These are phyloP conservation scores for Verticillium tricorpus DNA, from an alignment of 2,329 filamentous ascomycete species.

Conservation along the genomic window DNA sequence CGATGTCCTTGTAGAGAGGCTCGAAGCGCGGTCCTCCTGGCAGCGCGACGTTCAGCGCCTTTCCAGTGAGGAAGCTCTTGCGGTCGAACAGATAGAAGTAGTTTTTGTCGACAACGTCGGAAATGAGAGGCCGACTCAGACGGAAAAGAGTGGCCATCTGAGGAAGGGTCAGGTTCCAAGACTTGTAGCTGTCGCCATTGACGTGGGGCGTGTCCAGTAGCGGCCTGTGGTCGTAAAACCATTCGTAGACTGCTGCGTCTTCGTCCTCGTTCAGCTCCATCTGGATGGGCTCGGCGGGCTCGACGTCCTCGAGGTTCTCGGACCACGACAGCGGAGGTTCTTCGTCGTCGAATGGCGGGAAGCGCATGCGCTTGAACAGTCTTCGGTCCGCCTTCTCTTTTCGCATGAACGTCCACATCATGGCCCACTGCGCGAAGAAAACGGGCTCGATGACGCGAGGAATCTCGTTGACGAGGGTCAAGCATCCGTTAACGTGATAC, in stretches of 20 bases:
- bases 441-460: conserved; percentile 96
- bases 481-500: conserved; percentile 95
- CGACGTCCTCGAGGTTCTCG: conserved; percentile 97
- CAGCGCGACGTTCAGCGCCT: conserved; percentile 93
- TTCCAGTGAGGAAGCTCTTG: conserved; percentile 91
- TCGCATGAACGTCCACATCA: conserved; percentile 99
- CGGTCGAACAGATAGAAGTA: conserved; percentile 98
- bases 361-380: conserved; percentile 98
- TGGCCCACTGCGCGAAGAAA: conserved; percentile 97
- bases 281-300: conserved; percentile 95
- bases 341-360: conserved; percentile 97
- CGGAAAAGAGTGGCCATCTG: conserved; percentile 97
- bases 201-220: conserved; percentile 89
- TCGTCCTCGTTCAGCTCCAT: conserved; percentile 96
- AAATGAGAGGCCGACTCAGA: conserved; percentile 83
- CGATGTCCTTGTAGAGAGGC: conserved; percentile 95
- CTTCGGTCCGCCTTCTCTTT: conserved; percentile 94
- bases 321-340: conserved; percentile 97
- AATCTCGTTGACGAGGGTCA: conserved; percentile 95
- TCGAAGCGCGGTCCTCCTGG: conserved; percentile 97
- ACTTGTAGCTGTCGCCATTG: conserved; percentile 94
- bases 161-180: conserved; percentile 85
- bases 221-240: conserved; percentile 95
- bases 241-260: conserved; percentile 86
- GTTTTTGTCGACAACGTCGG: conserved; percentile 90